A percentile compares a stretch with the other conserved stretches of the same genome.
Conservation (phyloP, 331 rosid genomes). For the Telfairia occidentalis region DNA sequence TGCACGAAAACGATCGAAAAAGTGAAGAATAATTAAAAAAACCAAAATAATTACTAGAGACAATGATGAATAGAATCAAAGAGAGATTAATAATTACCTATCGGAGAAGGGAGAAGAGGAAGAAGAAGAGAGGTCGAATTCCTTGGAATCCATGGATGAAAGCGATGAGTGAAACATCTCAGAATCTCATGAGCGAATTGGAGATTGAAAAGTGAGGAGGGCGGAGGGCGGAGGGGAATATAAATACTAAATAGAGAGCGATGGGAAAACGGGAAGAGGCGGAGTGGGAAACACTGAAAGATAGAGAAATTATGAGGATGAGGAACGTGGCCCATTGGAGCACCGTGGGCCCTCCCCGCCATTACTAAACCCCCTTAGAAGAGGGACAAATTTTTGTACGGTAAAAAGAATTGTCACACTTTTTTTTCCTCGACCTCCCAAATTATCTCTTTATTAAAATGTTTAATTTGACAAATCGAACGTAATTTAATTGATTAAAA, state of each 20-base stretch:
- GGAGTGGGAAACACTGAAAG: not conserved
- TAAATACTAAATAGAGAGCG: not conserved
- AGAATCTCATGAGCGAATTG: no score
- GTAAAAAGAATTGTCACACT: not conserved
- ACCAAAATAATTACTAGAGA: no score
- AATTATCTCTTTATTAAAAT: no score
- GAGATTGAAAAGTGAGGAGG: not conserved
- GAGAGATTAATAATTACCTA: conserved; percentile 15
- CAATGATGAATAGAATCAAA: no score
- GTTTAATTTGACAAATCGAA: no score
- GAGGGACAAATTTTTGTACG: not conserved
- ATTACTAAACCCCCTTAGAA: not conserved
- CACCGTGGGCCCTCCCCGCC: no score
- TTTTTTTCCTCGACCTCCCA: not conserved
- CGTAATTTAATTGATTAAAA: no score
- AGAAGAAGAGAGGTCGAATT: conserved; percentile 15
- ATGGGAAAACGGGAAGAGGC: not conserved
- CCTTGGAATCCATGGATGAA: conserved; percentile 18
- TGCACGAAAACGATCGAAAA: not conserved
- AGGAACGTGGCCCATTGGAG: not conserved
- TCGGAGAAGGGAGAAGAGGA: conserved; percentile 17
- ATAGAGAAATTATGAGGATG: not conserved
- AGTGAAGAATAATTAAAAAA: not conserved
- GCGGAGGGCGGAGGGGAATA: no score
- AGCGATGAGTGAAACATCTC: not conserved